Base-by-base conservation (phyloP, 331 rosid genomes). In the Pyrus hybrid region DNA sequence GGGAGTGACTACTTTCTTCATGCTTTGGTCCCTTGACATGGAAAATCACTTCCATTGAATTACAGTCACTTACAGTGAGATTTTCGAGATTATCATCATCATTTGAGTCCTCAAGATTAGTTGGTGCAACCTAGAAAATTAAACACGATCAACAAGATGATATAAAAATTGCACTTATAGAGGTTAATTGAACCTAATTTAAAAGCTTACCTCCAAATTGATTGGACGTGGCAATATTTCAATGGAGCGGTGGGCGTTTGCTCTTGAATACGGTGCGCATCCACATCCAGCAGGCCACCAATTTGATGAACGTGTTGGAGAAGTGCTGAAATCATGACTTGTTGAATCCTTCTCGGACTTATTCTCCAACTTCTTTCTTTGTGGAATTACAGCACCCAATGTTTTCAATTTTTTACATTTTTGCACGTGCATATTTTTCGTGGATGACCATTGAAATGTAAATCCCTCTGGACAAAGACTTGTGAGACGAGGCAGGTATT, bases 51-150 rank as follows among this genome's bases (percentile, higher is more conserved):
- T 57, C 28, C 2, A 57, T 0, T 57, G 28, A 57, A 0, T 0
- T 0, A 0, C 0, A n/a, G n/a, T n/a, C n/a, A n/a, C n/a, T 0
- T 4, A 57, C 26, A 9, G 0, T 0, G 9, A 57, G 63, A n/a
- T 11, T 0, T 21, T 51, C 28, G 0, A 57, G 62, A 57, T 47
- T 47, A 14, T 49, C 56, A 16, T 57, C 2, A 57, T 57, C 28
- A 57, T 21, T 57, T 57, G 28, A 57, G 63, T 12, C 28, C 14
- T 21, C 63, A 21, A 21, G 63, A 57, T 57, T 21, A 4, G 63
- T 4, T 10, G 7, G 63, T 21, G 63, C 5, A 21, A 21, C 63
- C 63, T 57, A 57, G 2, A 47, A 21, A 21, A 57, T 57, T 23
- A 57, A 57, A 21, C 63, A 8, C 8, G 2, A n/a, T n/a, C n/a